Evolutionary conservation across 169 alveolate species (phyloP), one percentile per base, ranked within the genome.

Genomic region (Eimeria zaria): DNA sequence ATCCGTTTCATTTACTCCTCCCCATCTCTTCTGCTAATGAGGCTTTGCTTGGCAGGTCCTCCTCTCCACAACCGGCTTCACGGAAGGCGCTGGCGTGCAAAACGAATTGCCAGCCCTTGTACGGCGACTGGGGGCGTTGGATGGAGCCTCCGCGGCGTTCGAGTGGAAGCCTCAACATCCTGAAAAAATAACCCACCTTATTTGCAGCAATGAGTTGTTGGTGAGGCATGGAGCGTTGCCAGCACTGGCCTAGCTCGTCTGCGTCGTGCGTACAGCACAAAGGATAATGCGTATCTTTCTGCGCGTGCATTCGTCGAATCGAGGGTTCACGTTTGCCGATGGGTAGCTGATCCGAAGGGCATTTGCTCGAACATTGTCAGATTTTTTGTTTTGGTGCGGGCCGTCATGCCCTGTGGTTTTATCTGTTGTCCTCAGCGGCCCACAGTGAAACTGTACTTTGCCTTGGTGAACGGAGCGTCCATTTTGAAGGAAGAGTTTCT

Each of bases 31-130:
- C 83, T 73, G 55, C 30, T 6, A 2, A 0, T 39, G 81, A 24
- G 27, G 88, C 44, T 44, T 24, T 44, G 88, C 62, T 30, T 39
- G 33, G 62, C 94, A 87, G 94, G 62, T 53, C 14, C 94, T 87
- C 18, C 48, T 87, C 69, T 87, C 94, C 83, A 87, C 81, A 22
- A 62, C 94, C n/a, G 94, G 94, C 9, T 87, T 87, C 44, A 46
- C 84, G 22, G 94, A 87, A 41, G 94, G 94, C 20, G 94, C 94
- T 6, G 94, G 94, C 55, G 67, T 87, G 53, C 94, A 87, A 69
- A 39, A 62, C 83, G 94, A 87, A 60, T 16, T 87, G 74, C 94
- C 94, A 9, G 69, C 39, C 33, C 80, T 87, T 46, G 81, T 87
- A 20, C 83, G 94, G 71, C 67, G 94, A 11, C 83, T 87, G 46